These are phyloP conservation scores for Ophiostoma ips DNA, from an alignment of 2,329 filamentous ascomycete genomes.

Conservation along the genomic window DNA sequence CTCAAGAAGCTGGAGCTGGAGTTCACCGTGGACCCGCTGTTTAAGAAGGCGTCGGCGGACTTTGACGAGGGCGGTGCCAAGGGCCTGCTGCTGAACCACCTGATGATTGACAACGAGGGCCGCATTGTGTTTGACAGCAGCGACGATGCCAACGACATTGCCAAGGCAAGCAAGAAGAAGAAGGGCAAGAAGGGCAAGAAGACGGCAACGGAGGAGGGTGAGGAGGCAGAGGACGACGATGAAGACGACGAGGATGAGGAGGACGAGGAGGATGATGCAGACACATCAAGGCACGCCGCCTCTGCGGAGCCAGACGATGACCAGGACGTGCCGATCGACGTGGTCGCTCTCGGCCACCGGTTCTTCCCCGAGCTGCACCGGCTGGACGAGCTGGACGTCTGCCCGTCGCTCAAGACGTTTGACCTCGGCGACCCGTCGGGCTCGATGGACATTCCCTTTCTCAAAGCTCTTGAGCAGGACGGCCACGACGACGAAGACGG, in stretches of 20 bases:
- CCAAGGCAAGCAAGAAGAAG: conserved; percentile 20
- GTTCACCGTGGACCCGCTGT: conserved; percentile 92
- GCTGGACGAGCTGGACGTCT: conserved; percentile 80
- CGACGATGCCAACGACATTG: background rate
- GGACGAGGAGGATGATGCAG: conserved; percentile 29
- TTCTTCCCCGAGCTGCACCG: conserved; percentile 74
- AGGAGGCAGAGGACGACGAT: conserved; percentile 25
- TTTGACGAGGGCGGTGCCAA: conserved; percentile 98
- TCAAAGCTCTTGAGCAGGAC: conserved; percentile 70
- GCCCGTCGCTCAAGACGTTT: conserved; percentile 86
- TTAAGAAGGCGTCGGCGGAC: conserved; percentile 96
- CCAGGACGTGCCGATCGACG: conserved; percentile 62
- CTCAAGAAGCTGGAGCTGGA: conserved; percentile 97
- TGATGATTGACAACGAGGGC: conserved; percentile 86
- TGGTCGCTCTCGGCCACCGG: conserved; percentile 55
- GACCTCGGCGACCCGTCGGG: conserved; percentile 78
- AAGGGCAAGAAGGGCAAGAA: conserved; percentile 12
- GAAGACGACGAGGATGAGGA: conserved; percentile 25
- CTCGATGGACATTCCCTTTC: conserved; percentile 77
- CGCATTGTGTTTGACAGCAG: conserved; percentile 95
- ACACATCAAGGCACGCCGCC: background rate
- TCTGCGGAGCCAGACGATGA: conserved; percentile 18
- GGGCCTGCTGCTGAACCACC: conserved; percentile 82
- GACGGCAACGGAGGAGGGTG: conserved; percentile 22
- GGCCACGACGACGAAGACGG: conserved; percentile 29